Percentiles rank a stretch among this genome's conserved stretches.
Evolutionary conservation across 495 filamentous ascomycete species (phyloP).

Genomic region (Lophiostoma macrostomum): DNA sequence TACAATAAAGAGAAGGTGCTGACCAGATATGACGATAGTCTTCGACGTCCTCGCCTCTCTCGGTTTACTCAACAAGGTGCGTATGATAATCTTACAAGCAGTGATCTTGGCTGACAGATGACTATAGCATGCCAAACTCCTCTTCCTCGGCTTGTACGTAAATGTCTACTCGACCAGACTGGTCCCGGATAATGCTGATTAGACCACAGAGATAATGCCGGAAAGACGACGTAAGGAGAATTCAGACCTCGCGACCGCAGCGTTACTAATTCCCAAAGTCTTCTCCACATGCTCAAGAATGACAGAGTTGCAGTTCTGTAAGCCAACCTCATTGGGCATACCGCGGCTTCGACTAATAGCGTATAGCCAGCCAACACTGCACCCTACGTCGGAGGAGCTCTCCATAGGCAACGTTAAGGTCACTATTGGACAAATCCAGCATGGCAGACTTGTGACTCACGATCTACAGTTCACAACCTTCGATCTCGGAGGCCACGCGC

Average conservation of each 20-base stretch:
- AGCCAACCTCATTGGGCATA: slow-evolving; percentile 78
- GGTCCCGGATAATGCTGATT: slow-evolving; percentile 52
- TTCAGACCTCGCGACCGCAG: not conserved
- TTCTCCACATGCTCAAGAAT: slow-evolving; percentile 59
- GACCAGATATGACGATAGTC: slow-evolving; percentile 61
- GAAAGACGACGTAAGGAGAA: slow-evolving; percentile 73
- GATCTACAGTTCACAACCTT: slow-evolving; percentile 77
- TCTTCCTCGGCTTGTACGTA: slow-evolving; percentile 69
- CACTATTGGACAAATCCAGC: too few species aligned
- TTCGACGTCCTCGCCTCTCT: slow-evolving; percentile 88
- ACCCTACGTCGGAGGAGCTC: slow-evolving; percentile 80
- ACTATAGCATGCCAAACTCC: slow-evolving; percentile 23
- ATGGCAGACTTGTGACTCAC: too few species aligned
- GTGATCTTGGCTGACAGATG: not conserved
- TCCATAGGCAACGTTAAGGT: slow-evolving; percentile 85
- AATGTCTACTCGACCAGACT: not conserved
- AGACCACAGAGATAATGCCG: slow-evolving; percentile 80
- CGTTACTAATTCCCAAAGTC: not conserved
- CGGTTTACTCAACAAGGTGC: slow-evolving; percentile 91
- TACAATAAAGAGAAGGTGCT: too few species aligned
- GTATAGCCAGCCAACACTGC: not conserved
- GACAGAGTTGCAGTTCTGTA: slow-evolving; percentile 37
- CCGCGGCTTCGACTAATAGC: not conserved
- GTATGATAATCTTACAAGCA: not conserved
- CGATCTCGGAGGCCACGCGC: slow-evolving; percentile 94